phyloP scores from a whole-genome alignment of 225 moss, liverwort and hornwort genomes.

The Pseudisothecium myosuroides region DNA sequence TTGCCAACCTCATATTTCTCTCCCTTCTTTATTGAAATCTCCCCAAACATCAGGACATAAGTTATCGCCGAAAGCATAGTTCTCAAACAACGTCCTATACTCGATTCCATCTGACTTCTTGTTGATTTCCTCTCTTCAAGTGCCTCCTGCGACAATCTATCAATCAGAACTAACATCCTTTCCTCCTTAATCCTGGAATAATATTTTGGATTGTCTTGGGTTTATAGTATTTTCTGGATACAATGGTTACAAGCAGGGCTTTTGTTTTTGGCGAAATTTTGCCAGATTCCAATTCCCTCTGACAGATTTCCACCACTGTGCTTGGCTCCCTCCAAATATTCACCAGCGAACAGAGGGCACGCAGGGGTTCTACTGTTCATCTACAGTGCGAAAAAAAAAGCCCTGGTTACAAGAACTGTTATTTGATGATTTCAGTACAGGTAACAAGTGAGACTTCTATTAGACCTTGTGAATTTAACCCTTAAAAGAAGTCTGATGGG shows the following conservation, averaged over 20 bases:
- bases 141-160: background rate
- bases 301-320: too few species aligned
- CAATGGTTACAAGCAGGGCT: background rate
- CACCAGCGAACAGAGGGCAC: too few species aligned
- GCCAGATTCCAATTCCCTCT: too few species aligned
- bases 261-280: too few species aligned
- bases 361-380: too few species aligned
- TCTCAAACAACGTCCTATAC: background rate
- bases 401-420: too few species aligned
- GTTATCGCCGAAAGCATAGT: background rate
- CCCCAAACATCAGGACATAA: background rate
- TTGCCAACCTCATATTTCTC: background rate
- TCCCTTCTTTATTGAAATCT: background rate
- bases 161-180: background rate
- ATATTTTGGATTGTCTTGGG: too few species aligned
- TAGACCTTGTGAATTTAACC: background rate
- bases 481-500: background rate
- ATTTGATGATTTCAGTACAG: background rate
- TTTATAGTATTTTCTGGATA: background rate
- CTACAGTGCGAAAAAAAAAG: too few species aligned
- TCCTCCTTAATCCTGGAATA: background rate
- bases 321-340: too few species aligned
- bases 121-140: too few species aligned
- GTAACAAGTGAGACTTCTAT: background rate
- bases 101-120: background rate